A percentile compares a stretch with the other conserved stretches of the same genome.
phyloP scores from a whole-genome alignment of 1,284 basidiomycete species.

The Boletus holoroseus region DNA sequence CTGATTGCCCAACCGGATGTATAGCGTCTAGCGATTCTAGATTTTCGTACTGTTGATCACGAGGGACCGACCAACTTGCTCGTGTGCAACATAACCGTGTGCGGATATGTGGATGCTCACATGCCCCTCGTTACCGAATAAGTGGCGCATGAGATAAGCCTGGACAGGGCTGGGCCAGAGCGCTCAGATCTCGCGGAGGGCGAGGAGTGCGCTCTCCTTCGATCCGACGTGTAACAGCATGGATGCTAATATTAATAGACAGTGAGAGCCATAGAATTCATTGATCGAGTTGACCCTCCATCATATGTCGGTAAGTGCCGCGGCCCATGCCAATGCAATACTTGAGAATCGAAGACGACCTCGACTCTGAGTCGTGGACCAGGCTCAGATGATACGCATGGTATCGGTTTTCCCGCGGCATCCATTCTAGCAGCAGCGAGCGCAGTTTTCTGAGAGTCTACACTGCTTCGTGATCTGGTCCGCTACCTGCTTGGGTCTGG shows the following conservation, averaged over 20 bases:
- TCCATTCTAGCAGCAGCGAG: constrained; percentile 2
- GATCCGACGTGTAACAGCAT: not conserved
- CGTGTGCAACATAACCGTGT: not conserved
- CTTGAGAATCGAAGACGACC: not conserved
- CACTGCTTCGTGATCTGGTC: not conserved
- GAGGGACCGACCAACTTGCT: not conserved
- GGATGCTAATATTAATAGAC: constrained; percentile 14
- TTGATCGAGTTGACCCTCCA: not conserved
- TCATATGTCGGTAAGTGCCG: not conserved
- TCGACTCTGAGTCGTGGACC: not conserved
- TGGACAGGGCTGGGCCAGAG: not conserved
- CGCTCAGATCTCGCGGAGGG: not conserved
- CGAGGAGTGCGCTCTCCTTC: not conserved
- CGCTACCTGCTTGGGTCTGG: too few species aligned
- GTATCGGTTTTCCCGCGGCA: constrained; percentile 1
- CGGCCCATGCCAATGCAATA: not conserved
- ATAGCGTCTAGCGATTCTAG: not conserved
- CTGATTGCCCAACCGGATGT: not conserved
- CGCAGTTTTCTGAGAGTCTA: not conserved
- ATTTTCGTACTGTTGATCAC: constrained; percentile 1
- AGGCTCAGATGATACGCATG: not conserved
- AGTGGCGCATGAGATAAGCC: not conserved
- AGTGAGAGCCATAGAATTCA: constrained; percentile 2
- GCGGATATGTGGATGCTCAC: not conserved
- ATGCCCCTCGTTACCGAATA: not conserved